Percentiles rank a stretch among this genome's conserved stretches.
Conservation (phyloP, 2,329 filamentous ascomycete species). For the Colletotrichum endophyticum region DNA sequence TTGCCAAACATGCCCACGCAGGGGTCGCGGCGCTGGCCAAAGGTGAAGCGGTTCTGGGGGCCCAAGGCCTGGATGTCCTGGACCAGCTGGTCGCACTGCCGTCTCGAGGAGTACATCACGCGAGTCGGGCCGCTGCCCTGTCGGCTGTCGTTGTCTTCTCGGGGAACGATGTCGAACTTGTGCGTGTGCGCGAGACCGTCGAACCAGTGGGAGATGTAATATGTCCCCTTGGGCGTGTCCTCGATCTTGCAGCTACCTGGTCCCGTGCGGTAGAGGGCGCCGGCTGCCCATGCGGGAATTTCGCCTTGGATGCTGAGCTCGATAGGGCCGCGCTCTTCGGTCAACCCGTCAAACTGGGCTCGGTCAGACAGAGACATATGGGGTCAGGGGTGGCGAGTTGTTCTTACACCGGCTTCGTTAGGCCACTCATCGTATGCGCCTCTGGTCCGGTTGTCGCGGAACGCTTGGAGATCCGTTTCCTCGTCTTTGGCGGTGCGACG, state of each 20-base stretch:
- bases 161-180: conserved; percentile 69
- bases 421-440: conserved; percentile 49
- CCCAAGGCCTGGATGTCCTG: conserved; percentile 66
- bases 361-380: neutral
- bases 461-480: conserved; percentile 3
- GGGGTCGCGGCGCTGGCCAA: conserved; percentile 75
- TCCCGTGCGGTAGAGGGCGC: conserved; percentile 76
- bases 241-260: conserved; percentile 69
- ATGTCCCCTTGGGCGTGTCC: conserved; percentile 61
- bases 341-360: conserved; percentile 68
- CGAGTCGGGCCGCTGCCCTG: conserved; percentile 26
- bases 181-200: conserved; percentile 77
- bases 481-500: conserved; percentile 16
- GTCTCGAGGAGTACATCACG: conserved; percentile 75
- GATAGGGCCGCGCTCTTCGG: conserved; percentile 69
- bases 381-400: neutral
- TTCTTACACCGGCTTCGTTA: conserved; percentile 50
- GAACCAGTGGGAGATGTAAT: conserved; percentile 77
- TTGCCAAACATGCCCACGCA: conserved; percentile 78
- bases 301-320: conserved; percentile 66
- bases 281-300: conserved; percentile 75
- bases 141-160: conserved; percentile 24
- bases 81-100: conserved; percentile 68
- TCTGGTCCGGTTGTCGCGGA: conserved; percentile 20
- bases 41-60: conserved; percentile 60